These are phyloP conservation scores for Pythium brachiatum DNA, from an alignment of 352 stramenopile species.

Conservation along the genomic window DNA sequence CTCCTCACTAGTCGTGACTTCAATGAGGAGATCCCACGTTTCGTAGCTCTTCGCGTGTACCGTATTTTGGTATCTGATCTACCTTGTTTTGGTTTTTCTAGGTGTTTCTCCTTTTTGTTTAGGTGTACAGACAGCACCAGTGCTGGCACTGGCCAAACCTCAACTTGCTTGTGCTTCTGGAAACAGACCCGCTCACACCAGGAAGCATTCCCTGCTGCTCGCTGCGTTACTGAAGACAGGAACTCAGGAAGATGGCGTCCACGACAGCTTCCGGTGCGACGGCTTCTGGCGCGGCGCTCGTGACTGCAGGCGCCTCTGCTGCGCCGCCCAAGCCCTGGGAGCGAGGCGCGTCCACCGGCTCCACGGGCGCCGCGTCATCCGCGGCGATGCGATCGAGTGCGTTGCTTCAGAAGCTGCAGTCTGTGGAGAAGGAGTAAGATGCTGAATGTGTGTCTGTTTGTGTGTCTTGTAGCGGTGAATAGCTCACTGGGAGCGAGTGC, in stretches of 20 bases:
- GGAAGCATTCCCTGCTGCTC: not conserved
- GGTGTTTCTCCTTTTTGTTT: conserved; percentile 1
- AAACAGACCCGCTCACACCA: not conserved
- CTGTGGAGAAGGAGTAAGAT: not conserved
- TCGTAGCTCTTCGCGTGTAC: not conserved
- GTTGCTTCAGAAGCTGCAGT: too few species aligned
- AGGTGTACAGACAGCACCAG: too few species aligned
- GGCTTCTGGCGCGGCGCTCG: not conserved
- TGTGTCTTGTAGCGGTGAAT: not conserved
- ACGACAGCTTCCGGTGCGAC: not conserved
- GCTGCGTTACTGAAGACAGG: not conserved
- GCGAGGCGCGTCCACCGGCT: not conserved
- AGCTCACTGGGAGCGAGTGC: not conserved
- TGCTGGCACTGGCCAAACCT: conserved; percentile 7
- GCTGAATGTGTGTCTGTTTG: not conserved
- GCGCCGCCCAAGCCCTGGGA: conserved; percentile 19
- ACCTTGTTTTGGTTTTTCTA: conserved; percentile 2
- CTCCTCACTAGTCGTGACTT: too few species aligned
- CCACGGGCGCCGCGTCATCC: not conserved
- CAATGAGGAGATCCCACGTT: too few species aligned
- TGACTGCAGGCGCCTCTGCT: not conserved
- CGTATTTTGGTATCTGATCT: not conserved
- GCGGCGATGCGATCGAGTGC: not conserved
- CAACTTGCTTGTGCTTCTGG: conserved; percentile 4
- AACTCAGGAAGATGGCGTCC: not conserved